These are phyloP conservation scores for Claviceps pazoutovae DNA, from an alignment of 2,329 filamentous ascomycete genomes.

Conservation along the genomic window DNA sequence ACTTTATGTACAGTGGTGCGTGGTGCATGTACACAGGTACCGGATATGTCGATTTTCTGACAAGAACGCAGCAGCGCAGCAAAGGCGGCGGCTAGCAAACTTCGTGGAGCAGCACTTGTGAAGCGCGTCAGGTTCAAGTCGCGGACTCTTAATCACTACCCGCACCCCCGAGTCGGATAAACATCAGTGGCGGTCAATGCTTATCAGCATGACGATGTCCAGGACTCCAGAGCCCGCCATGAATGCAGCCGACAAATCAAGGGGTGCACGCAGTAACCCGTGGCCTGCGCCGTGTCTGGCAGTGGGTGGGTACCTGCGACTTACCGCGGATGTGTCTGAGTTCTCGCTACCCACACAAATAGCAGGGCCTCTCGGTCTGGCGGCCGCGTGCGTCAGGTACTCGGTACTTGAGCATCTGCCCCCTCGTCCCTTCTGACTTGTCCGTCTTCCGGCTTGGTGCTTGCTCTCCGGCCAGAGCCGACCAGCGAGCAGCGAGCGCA, in stretches of 20 bases:
- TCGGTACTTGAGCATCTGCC: background rate
- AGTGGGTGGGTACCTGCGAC: background rate
- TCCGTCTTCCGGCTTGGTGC: too few species aligned
- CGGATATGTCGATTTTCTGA: too few species aligned
- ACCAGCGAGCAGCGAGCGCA: too few species aligned
- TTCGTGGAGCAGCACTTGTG: too few species aligned
- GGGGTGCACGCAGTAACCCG: slow-evolving; percentile 1
- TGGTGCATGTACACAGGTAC: background rate
- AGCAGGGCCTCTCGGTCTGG: background rate
- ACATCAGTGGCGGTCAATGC: background rate
- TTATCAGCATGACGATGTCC: background rate
- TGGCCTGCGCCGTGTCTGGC: background rate
- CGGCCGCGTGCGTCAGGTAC: background rate
- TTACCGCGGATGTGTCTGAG: background rate
- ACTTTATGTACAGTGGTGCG: background rate
- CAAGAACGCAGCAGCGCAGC: too few species aligned
- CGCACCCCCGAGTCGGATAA: background rate
- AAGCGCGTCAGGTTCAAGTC: too few species aligned
- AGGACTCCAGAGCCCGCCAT: background rate
- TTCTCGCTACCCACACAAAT: background rate
- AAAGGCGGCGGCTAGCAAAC: too few species aligned
- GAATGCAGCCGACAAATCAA: background rate
- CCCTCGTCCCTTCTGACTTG: background rate
- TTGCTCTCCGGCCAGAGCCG: background rate
- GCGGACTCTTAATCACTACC: background rate